Conservation (phyloP, 495 filamentous ascomycete genomes). For the Aspergillus panamensis region DNA sequence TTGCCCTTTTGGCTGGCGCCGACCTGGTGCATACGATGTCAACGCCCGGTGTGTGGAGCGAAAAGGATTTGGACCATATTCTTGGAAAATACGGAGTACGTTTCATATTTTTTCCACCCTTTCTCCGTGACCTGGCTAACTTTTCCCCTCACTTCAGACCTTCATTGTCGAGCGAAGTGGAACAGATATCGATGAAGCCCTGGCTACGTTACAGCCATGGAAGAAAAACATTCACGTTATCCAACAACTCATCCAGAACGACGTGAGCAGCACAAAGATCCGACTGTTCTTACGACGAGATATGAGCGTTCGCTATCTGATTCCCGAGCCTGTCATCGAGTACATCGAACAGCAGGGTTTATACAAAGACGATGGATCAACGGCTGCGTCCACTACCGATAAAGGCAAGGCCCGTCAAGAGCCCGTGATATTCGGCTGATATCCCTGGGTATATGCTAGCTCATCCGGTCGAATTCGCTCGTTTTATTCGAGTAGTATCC, state of each 20-base stretch:
- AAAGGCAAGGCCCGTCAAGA: slow-evolving; percentile 34
- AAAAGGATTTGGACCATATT: slow-evolving; percentile 80
- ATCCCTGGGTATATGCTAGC: neutral
- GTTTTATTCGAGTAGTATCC: neutral
- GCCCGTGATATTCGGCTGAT: slow-evolving; percentile 17
- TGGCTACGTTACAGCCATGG: slow-evolving; percentile 68
- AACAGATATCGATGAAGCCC: slow-evolving; percentile 83
- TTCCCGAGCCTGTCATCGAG: slow-evolving; percentile 63
- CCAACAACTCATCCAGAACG: slow-evolving; percentile 83
- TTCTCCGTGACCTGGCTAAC: slow-evolving; percentile 3
- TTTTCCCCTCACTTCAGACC: slow-evolving; percentile 35
- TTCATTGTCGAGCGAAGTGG: slow-evolving; percentile 89
- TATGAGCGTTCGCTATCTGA: slow-evolving; percentile 69
- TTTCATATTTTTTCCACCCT: neutral
- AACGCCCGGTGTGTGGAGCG: slow-evolving; percentile 71
- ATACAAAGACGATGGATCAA: slow-evolving; percentile 61
- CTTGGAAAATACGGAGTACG: slow-evolving; percentile 72
- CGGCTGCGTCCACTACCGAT: slow-evolving; percentile 34
- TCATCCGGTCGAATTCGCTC: neutral
- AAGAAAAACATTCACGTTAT: slow-evolving; percentile 82
- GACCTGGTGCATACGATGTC: slow-evolving; percentile 88
- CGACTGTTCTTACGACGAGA: slow-evolving; percentile 76
- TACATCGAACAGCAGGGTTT: slow-evolving; percentile 76
- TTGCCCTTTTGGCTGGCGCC: slow-evolving; percentile 75
- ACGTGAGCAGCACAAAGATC: slow-evolving; percentile 87